Percentiles rank a stretch among this genome's conserved stretches.
Conservation (phyloP, 176 grass and related monocot species). For the Triticum urartu region DNA sequence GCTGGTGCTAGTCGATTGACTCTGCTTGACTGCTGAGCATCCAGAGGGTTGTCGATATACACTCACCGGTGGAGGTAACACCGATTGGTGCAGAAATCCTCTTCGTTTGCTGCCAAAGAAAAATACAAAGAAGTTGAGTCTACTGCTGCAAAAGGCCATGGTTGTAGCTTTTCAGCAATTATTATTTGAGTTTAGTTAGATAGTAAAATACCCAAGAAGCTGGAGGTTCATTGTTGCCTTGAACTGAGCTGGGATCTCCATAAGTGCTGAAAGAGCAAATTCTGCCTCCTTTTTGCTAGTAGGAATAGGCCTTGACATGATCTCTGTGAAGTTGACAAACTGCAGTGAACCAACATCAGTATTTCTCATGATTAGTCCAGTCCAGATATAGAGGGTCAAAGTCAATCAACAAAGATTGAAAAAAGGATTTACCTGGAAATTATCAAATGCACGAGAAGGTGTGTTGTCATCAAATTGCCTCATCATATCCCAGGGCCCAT, state of each 20-base stretch:
- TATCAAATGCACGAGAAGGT: constrained; percentile 68
- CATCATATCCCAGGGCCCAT: constrained; percentile 89
- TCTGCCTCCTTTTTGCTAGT: constrained; percentile 64
- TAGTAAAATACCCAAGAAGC: constrained; percentile 54
- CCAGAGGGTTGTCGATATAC: constrained; percentile 25
- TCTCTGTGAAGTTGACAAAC: constrained; percentile 92
- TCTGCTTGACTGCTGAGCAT: constrained; percentile 34
- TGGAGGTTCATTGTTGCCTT: constrained; percentile 62
- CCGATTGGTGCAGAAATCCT: constrained; percentile 41
- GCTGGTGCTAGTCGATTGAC: constrained; percentile 20
- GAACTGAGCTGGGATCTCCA: constrained; percentile 79
- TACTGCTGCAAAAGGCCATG: not conserved
- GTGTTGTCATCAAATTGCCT: constrained; percentile 77
- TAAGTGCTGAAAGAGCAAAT: constrained; percentile 72
- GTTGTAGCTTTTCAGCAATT: not conserved
- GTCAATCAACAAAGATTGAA: not conserved
- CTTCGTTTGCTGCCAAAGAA: constrained; percentile 49
- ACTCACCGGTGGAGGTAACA: constrained; percentile 60
- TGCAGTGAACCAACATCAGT: constrained; percentile 32
- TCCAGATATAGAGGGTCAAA: not conserved
- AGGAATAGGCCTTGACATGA: constrained; percentile 59
- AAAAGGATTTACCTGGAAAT: constrained; percentile 64
- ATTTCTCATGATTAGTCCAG: not conserved
- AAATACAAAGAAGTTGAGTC: not conserved
- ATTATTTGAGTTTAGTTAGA: not conserved